Evolutionary conservation across 31 red algal genomes (phyloP).

Genomic region (Asparagopsis taxiformis): DNA sequence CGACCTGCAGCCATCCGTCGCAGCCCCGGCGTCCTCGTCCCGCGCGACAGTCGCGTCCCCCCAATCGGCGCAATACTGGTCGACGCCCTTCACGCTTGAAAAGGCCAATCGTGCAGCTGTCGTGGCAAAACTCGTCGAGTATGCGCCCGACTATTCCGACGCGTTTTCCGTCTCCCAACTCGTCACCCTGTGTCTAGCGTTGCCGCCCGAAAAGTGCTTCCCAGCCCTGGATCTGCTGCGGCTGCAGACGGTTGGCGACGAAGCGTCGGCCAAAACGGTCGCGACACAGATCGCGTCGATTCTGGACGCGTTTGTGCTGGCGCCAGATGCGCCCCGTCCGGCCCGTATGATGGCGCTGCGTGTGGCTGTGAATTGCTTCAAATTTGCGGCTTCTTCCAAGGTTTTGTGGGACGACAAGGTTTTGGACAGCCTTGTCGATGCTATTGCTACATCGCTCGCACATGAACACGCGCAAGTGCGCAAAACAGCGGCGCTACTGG

Average conservation of each 20-base stretch:
- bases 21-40: background rate
- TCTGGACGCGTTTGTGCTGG: slow-evolving; percentile 1
- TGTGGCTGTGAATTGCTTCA: slow-evolving; percentile 42
- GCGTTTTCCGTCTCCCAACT: slow-evolving; percentile 5
- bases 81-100: too few species aligned
- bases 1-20: slow-evolving; percentile 1
- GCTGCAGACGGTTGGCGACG: slow-evolving; percentile 10
- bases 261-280: background rate
- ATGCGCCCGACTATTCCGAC: too few species aligned
- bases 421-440: slow-evolving; percentile 5
- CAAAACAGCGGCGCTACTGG: slow-evolving; percentile 42
- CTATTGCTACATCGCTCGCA: slow-evolving; percentile 14
- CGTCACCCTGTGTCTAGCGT: slow-evolving; percentile 11
- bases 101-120: too few species aligned
- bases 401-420: slow-evolving; percentile 1
- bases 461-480: slow-evolving; percentile 6
- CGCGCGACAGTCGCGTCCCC: background rate
- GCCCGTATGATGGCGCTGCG: slow-evolving; percentile 61
- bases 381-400: slow-evolving; percentile 20
- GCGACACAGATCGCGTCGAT: slow-evolving; percentile 14
- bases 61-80: too few species aligned
- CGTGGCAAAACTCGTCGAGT: too few species aligned
- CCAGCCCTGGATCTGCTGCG: slow-evolving; percentile 68
- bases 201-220: slow-evolving; percentile 31
- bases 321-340: slow-evolving; percentile 6